Percentiles rank a stretch among this genome's conserved stretches.
Conservation (phyloP, 2,329 filamentous ascomycete species). For the Pseudopyrenochaeta lycopersici region DNA sequence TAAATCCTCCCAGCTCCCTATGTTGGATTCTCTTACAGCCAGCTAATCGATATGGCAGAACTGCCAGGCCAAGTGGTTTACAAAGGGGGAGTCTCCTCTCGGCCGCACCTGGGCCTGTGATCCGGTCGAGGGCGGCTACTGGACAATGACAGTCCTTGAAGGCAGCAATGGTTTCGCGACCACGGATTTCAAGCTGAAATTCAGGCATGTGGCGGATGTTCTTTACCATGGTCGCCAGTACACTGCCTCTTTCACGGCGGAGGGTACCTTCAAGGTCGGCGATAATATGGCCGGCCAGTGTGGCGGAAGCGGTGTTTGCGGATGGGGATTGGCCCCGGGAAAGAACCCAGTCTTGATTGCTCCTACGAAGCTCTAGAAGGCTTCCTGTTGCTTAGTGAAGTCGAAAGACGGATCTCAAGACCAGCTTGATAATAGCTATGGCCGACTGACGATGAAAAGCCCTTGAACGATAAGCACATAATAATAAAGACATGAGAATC, state of each 20-base stretch:
- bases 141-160: slow-evolving; percentile 30
- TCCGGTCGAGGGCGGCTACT: slow-evolving; percentile 26
- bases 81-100: slow-evolving; percentile 16
- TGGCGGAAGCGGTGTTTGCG: slow-evolving; percentile 30
- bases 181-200: slow-evolving; percentile 31
- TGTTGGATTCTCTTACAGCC: not conserved
- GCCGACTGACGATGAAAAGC: not conserved
- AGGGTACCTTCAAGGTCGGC: slow-evolving; percentile 22
- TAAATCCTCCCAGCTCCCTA: no score
- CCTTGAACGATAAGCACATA: no score
- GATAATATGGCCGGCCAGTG: slow-evolving; percentile 25
- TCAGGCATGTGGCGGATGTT: slow-evolving; percentile 28
- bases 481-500: no score
- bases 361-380: slow-evolving; percentile 2
- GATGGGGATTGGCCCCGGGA: slow-evolving; percentile 16
- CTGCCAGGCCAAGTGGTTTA: slow-evolving; percentile 36
- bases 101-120: slow-evolving; percentile 39
- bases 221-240: slow-evolving; percentile 19
- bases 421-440: not conserved
- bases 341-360: slow-evolving; percentile 5
- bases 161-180: slow-evolving; percentile 13
- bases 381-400: not conserved
- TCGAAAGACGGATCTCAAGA: not conserved
- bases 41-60: slow-evolving; percentile 14
- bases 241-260: slow-evolving; percentile 21